Conservation (phyloP, 495 filamentous ascomycete genomes). For the Rostrohypoxylon terebratum region DNA sequence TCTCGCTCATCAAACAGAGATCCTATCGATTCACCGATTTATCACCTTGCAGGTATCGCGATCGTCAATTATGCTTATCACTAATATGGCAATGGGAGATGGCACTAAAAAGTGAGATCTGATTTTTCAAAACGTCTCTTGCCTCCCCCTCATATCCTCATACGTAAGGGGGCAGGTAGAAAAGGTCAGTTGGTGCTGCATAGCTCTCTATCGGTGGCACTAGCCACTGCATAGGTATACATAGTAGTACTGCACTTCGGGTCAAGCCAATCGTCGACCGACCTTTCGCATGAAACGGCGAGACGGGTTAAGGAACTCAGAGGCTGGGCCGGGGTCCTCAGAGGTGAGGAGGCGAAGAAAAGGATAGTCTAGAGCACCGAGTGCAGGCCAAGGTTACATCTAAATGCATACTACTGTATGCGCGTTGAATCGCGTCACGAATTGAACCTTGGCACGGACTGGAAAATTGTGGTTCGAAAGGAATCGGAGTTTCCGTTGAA, state of each 20-base stretch:
- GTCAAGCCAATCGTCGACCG: conserved; percentile 28
- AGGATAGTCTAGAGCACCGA: conserved; percentile 33
- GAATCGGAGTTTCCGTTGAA: conserved; percentile 31
- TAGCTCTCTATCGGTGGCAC: conserved; percentile 20
- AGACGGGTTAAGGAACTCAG: conserved; percentile 17
- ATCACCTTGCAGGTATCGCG: conserved; percentile 19
- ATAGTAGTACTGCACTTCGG: conserved; percentile 19
- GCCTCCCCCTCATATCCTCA: conserved; percentile 22
- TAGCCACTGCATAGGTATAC: neutral
- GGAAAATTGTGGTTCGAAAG: conserved; percentile 29
- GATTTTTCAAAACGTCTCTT: conserved; percentile 19
- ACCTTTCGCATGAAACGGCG: conserved; percentile 17
- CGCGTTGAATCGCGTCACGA: conserved; percentile 42
- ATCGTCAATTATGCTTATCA: conserved; percentile 29
- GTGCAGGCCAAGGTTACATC: conserved; percentile 33
- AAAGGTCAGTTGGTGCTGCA: neutral
- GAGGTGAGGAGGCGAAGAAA: conserved; percentile 12
- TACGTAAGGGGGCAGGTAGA: conserved; percentile 4
- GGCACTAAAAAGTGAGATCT: conserved; percentile 19
- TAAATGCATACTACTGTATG: conserved; percentile 42
- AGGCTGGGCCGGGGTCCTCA: conserved; percentile 19
- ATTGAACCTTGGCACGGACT: conserved; percentile 41
- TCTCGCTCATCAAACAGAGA: conserved; percentile 26
- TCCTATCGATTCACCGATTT: conserved; percentile 5
- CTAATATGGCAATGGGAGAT: conserved; percentile 24